These are phyloP conservation scores for Ramaria rubella DNA, from an alignment of 768 basidiomycete genomes.

Conservation along the genomic window DNA sequence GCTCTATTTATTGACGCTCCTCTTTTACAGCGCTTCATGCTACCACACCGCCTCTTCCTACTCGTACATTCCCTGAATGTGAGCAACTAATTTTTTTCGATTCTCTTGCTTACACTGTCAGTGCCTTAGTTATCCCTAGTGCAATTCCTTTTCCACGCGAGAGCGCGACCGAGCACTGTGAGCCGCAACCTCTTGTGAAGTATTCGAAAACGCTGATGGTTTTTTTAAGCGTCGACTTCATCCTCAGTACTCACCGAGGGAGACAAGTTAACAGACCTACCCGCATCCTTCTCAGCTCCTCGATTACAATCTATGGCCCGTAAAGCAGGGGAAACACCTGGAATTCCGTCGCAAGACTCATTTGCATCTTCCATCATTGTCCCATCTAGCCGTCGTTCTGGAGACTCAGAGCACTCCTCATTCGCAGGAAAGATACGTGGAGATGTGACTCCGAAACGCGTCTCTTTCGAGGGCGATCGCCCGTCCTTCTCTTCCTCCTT, in stretches of 20 bases:
- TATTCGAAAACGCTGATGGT: neutral
- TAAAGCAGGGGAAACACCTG: neutral
- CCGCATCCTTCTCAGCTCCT: slow-evolving; percentile 1
- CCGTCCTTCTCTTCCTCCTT: slow-evolving; percentile 32
- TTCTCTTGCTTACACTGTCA: neutral
- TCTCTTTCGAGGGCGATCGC: slow-evolving; percentile 52
- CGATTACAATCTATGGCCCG: neutral
- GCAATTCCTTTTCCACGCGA: neutral
- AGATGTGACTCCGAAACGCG: slow-evolving; percentile 26
- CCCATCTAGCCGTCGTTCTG: neutral
- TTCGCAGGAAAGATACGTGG: neutral
- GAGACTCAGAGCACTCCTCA: slow-evolving; percentile 3
- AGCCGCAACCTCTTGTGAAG: neutral
- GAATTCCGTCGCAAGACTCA: slow-evolving; percentile 5
- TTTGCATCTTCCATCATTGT: neutral
- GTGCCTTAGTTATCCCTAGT: slow-evolving; percentile 5
- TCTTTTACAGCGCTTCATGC: neutral
- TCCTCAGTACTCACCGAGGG: slow-evolving; percentile 5
- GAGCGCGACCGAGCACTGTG: neutral
- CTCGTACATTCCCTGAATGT: neutral
- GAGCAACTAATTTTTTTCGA: neutral
- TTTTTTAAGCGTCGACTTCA: neutral
- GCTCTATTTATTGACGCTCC: neutral
- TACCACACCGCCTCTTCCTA: neutral
- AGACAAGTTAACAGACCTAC: slow-evolving; percentile 7